Percentiles rank a stretch among this genome's conserved stretches.
Evolutionary conservation across 164 flowering plant genomes (phyloP).

Genomic region (Echeveria elegans): DNA sequence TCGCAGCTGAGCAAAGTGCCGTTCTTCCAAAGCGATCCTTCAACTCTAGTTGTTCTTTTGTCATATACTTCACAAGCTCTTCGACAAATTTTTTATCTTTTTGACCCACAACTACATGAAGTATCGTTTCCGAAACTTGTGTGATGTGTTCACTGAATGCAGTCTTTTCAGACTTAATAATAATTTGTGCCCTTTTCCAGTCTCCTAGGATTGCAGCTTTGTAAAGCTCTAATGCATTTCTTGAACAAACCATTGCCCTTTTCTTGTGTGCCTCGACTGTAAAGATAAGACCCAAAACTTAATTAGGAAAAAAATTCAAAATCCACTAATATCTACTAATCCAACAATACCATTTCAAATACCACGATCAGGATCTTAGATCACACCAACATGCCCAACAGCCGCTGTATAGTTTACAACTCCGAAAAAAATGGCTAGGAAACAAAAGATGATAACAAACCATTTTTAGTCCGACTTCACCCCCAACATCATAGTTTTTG

Average conservation of each 20-base stretch:
- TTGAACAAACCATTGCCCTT: background rate
- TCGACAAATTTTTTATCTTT: background rate
- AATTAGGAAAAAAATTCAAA: background rate
- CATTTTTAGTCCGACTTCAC: background rate
- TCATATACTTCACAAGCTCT: slow-evolving; percentile 7
- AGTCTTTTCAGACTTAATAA: background rate
- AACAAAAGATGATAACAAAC: background rate
- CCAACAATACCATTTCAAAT: background rate
- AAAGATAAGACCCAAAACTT: background rate
- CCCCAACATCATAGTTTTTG: background rate
- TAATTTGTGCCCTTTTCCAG: background rate
- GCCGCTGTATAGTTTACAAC: background rate
- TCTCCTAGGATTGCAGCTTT: background rate
- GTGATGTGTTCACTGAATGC: slow-evolving; percentile 1
- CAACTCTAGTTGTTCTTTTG: background rate
- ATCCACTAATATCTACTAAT: background rate
- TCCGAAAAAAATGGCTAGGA: background rate
- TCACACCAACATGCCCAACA: background rate
- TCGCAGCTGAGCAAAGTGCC: slow-evolving; percentile 1
- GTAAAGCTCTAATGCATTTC: background rate
- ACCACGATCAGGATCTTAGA: background rate
- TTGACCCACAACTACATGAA: slow-evolving; percentile 9
- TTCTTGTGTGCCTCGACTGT: slow-evolving; percentile 1
- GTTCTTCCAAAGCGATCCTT: slow-evolving; percentile 8
- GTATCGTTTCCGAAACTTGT: slow-evolving; percentile 6